Evolutionary conservation across 208 protist species (phyloP).

Genomic region (Vickermania ingenoplastis): DNA sequence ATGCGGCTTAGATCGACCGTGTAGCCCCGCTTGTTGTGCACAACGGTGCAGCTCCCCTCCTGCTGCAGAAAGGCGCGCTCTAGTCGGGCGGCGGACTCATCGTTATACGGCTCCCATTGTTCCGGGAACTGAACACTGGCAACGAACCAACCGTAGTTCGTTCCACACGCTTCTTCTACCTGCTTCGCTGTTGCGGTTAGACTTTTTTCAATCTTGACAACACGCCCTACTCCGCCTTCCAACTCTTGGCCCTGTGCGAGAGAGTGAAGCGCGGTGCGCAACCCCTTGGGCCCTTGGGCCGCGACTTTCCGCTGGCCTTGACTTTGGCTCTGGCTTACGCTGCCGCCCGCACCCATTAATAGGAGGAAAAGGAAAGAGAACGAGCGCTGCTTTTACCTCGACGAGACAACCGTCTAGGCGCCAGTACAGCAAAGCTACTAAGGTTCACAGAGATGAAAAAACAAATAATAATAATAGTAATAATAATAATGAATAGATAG

Average conservation of each 20-base stretch:
- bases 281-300: no score
- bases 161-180: neutral
- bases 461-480: no score
- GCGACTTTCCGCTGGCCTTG: no score
- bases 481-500: no score
- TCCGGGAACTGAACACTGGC: conserved; percentile 42
- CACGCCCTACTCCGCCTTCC: neutral
- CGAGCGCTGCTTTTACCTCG: neutral
- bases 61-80: conserved; percentile 39
- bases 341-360: conserved; percentile 34
- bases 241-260: neutral
- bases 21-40: conserved; percentile 47
- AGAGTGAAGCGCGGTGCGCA: neutral
- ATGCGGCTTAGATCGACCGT: conserved; percentile 47
- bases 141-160: conserved; percentile 54
- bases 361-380: neutral
- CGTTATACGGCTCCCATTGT: conserved; percentile 48
- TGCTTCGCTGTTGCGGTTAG: neutral
- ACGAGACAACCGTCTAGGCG: neutral
- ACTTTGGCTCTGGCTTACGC: conserved; percentile 5
- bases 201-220: neutral
- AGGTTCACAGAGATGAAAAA: neutral
- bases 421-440: neutral
- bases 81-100: conserved; percentile 35
- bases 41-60: conserved; percentile 26